Base-by-base conservation (phyloP, 352 stramenopile species). In the Phytopythium kandeliae region DNA sequence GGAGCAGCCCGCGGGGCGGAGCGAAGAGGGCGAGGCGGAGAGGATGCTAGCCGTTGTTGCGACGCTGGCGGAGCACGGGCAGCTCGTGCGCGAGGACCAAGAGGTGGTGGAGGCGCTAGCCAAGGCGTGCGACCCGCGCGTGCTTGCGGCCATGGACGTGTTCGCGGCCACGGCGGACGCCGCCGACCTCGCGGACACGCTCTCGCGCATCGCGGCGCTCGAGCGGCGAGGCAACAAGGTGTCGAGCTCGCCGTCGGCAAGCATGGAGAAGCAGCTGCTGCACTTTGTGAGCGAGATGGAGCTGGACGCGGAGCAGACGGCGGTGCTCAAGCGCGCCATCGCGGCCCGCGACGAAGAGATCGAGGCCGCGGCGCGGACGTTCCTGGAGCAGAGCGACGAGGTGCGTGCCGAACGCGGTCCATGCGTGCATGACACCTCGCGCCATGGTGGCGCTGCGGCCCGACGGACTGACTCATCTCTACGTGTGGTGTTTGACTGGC, bases 61-160 rank as follows among this genome's bases (percentile, higher is more conserved):
- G 31, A 58, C 65, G 4, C 34, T 84, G 22, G 51, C 61, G 51
- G 49, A 62, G 0, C 60, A 58, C 19, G 62, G 52, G 1, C 17
- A 62, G 2, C 52, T 89, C 10, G 62, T 51, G 16, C 28, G 31
- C 5, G 45, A 66, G 1, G 59, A 83, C 37, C 42, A 59, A 3
- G 51, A 57, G 6, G 30, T 51, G 0, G 50, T 85, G 10, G 55
- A 81, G 45, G 47, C 55, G 8, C 58, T 73, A 3, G 34, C 85
- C 11, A 41, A 42, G 2, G 50, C 36, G n/a, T 43, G 58, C 3
- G 74, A 89, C 21, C 41, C 76, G 1, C 66, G 59, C 24, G 75
- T 71, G 21, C 46, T 86, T 4, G 78, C 76, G 4, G 78, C 74
- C 0, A 71, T 87, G 24, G 71, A 89, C 28, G 76, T 92, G 10